These are phyloP conservation scores for Actinomucor elegans DNA, from an alignment of 371 early-diverging fungal species.

Conservation along the genomic window DNA sequence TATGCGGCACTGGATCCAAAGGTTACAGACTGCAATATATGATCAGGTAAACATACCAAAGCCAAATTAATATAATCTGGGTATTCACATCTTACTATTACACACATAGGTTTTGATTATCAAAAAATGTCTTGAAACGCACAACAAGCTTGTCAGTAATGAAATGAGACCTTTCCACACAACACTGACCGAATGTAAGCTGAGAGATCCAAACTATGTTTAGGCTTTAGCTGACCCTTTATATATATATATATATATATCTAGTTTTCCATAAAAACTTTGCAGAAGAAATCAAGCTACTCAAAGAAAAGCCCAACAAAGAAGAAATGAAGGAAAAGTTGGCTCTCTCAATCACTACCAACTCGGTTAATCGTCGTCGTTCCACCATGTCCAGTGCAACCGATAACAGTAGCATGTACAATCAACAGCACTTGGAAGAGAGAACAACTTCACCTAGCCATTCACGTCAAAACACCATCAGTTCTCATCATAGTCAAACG, in stretches of 20 bases:
- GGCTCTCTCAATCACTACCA: not conserved
- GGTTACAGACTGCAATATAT: conserved; percentile 61
- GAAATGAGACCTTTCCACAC: conserved; percentile 80
- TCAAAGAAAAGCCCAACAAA: conserved; percentile 25
- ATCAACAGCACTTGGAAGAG: not conserved
- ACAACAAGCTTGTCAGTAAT: conserved; percentile 59
- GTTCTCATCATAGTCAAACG: not conserved
- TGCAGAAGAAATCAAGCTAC: conserved; percentile 57
- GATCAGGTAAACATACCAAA: conserved; percentile 72
- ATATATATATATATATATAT: not conserved
- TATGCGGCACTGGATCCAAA: conserved; percentile 44
- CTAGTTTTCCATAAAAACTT: conserved; percentile 72
- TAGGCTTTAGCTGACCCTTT: too few species aligned
- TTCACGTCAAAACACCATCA: conserved; percentile 22
- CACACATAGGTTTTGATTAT: conserved; percentile 58
- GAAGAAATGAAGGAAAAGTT: conserved; percentile 11
- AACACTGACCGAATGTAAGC: conserved; percentile 64
- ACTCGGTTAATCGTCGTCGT: conserved; percentile 3
- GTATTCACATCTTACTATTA: not conserved
- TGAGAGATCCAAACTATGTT: too few species aligned
- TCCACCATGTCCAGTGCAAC: conserved; percentile 10
- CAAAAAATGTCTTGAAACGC: conserved; percentile 62
- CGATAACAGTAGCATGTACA: not conserved
- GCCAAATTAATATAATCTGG: too few species aligned
- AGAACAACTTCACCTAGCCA: conserved; percentile 4